phyloP scores from a whole-genome alignment of 805 yeast genomes.

The Kazachstania kunashirensis region DNA sequence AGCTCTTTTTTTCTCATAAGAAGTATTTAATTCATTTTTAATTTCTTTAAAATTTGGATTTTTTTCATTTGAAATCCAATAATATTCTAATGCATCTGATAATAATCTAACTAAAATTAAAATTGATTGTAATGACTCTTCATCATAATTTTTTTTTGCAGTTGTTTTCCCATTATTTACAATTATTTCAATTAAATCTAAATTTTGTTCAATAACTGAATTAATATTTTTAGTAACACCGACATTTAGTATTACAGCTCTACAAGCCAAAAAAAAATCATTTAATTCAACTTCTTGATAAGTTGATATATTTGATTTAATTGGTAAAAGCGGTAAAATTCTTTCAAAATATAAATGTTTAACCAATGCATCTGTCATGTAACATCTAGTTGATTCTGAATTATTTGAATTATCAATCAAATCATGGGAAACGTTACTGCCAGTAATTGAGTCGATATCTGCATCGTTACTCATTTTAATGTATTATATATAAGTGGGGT shows the following conservation, averaged over 20 bases:
- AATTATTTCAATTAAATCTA: constrained; percentile 8
- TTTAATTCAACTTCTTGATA: constrained; percentile 20
- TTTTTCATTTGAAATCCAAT: constrained; percentile 27
- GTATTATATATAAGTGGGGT: too few species aligned
- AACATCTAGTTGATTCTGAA: not conserved
- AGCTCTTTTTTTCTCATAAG: constrained; percentile 11
- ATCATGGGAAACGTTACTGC: not conserved
- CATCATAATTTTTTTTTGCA: constrained; percentile 3
- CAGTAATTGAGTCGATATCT: not conserved
- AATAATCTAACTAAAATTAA: constrained; percentile 32
- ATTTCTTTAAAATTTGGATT: not conserved
- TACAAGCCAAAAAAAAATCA: constrained; percentile 16
- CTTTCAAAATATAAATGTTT: constrained; percentile 19
- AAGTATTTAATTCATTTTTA: constrained; percentile 10
- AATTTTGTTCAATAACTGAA: constrained; percentile 10
- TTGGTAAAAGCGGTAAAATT: constrained; percentile 19
- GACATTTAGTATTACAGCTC: constrained; percentile 19
- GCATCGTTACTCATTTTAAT: constrained; percentile 1
- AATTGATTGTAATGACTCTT: constrained; percentile 23
- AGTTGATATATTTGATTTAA: constrained; percentile 13
- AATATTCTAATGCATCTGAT: constrained; percentile 30
- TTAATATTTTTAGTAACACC: constrained; percentile 16
- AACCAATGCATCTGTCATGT: constrained; percentile 11
- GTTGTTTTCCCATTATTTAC: constrained; percentile 6
- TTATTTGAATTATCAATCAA: not conserved